phyloP scores from a whole-genome alignment of 345 rosid species.

The Ceriops tagal region DNA sequence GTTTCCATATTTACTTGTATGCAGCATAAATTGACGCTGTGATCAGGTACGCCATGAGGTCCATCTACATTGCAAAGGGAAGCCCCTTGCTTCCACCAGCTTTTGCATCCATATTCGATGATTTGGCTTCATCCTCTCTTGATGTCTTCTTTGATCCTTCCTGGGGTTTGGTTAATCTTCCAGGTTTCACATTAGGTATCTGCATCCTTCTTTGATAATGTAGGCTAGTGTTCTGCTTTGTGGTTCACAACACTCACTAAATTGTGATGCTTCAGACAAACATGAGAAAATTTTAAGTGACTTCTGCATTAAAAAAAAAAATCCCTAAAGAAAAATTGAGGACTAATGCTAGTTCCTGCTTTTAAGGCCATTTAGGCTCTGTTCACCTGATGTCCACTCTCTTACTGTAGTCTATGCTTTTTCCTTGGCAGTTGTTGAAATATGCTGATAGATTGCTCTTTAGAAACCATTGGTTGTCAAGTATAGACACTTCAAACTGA shows the following conservation, averaged over 20 bases:
- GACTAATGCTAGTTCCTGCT: too few relatives aligned
- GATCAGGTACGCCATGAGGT: slow-evolving; percentile 88
- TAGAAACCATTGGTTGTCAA: background rate
- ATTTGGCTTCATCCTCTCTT: slow-evolving; percentile 84
- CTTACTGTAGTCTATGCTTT: background rate
- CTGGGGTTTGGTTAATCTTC: slow-evolving; percentile 62
- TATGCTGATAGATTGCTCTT: slow-evolving; percentile 1
- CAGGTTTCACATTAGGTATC: slow-evolving; percentile 77
- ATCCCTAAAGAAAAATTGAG: too few relatives aligned
- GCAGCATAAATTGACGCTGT: slow-evolving; percentile 14
- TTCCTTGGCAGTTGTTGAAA: background rate
- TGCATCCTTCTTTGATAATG: slow-evolving; percentile 3
- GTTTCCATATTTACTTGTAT: slow-evolving; percentile 1
- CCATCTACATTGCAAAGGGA: slow-evolving; percentile 88
- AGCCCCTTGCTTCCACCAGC: slow-evolving; percentile 85
- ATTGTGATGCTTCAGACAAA: background rate
- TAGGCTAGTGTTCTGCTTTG: background rate
- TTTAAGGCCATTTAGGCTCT: background rate
- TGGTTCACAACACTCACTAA: background rate
- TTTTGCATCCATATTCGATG: slow-evolving; percentile 86
- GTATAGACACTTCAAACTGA: background rate
- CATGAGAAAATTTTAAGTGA: too few relatives aligned
- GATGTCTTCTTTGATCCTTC: slow-evolving; percentile 96
- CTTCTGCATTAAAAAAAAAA: too few relatives aligned
- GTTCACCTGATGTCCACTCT: background rate